A percentile compares a stretch with the other conserved stretches of the same genome.
phyloP scores from a whole-genome alignment of 73 alveolate species.

The Symbiodinium pilosum region DNA sequence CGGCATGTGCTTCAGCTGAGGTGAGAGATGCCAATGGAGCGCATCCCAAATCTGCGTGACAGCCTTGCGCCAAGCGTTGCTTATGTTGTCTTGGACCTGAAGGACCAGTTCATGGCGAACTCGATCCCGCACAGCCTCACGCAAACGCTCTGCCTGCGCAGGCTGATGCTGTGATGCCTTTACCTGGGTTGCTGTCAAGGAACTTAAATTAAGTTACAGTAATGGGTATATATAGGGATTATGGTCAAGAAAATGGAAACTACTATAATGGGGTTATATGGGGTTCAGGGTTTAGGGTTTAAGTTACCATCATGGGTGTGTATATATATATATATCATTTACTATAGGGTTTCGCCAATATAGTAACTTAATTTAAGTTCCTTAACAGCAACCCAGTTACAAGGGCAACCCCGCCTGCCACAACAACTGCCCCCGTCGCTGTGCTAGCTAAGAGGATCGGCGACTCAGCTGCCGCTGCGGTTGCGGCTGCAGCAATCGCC shows the following conservation, averaged over 20 bases:
- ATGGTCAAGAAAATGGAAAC: too few relatives aligned
- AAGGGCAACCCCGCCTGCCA: constrained; percentile 28
- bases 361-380: too few relatives aligned
- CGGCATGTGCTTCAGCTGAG: constrained; percentile 41
- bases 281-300: neutral
- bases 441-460: constrained; percentile 42
- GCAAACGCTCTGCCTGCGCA: constrained; percentile 21
- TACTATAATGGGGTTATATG: neutral
- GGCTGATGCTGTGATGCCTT: constrained; percentile 72
- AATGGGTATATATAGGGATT: too few relatives aligned
- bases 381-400: too few relatives aligned
- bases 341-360: too few relatives aligned
- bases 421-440: constrained; percentile 38
- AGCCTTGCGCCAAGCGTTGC: constrained; percentile 20
- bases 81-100: neutral
- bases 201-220: too few relatives aligned
- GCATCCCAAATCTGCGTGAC: constrained; percentile 59
- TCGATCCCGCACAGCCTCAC: neutral
- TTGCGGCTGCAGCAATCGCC: constrained; percentile 35
- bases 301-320: too few relatives aligned
- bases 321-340: neutral
- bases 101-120: constrained; percentile 34
- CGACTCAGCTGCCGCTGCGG: constrained; percentile 64
- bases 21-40: constrained; percentile 76
- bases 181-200: too few relatives aligned